Evolutionary conservation across 805 yeast genomes (phyloP), one percentile per base, ranked within the genome.

Genomic region (Myxozyma udenii): DNA sequence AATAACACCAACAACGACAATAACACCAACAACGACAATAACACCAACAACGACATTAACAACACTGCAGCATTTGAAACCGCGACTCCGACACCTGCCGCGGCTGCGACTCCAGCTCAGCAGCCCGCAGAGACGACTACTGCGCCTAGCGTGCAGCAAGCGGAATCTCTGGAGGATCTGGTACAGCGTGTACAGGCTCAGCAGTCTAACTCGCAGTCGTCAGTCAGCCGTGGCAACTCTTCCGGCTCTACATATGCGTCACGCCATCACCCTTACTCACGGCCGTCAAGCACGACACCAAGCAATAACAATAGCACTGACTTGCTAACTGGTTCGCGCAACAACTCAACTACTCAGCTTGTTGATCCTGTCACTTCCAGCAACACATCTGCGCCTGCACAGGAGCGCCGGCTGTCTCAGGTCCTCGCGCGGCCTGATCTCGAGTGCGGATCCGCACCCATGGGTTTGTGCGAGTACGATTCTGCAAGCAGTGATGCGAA

Each of bases 391-490:
- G n/a, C n/a, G n/a, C n/a, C n/a, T n/a, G n/a, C n/a, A 16, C 44
- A 16, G 18, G 49, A 4, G 11, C 32, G 9, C 42, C 26, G 22
- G 21, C 46, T 54, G 19, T 33, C 24, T n/a, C 22, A 40, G 11
- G 55, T 51, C 6, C 41, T 53, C 19, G 41, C 50, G 9, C 58
- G 64, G 6, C 61, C 61, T 3, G 65, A 64, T 44, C 57, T 62
- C 16, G 61, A 53, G 43, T 64, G 68, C 40, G 64, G 62, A 11
- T 61, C 60, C 16, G 48, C 56, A 2, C 58, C 62, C 7, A 40
- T 65, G 28, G 63, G 66, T 2, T 47, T 63, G 39, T 64, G 66
- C 50, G 61, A 61, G 24, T 9, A 28, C 33, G 33, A 28, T 28
- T 14, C 33, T 9, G 14, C 9, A 9, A 14, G 14, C 14, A 9